phyloP scores from a whole-genome alignment of 2,329 filamentous ascomycete species.

The Trichoderma koningiopsis region DNA sequence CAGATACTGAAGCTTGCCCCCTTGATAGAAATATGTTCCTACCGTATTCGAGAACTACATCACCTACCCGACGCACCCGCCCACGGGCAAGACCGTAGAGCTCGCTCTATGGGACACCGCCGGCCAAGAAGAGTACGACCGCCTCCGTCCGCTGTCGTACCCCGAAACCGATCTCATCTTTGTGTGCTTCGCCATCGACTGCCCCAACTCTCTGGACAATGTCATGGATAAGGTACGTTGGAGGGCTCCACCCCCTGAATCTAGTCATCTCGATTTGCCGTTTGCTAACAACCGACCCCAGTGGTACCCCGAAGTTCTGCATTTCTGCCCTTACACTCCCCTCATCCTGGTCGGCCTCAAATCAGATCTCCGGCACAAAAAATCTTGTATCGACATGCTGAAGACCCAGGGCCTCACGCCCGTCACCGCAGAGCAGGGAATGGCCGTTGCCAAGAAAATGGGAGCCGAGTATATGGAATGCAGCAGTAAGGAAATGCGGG shows the following conservation, averaged over 20 bases:
- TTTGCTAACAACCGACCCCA: constrained; percentile 45
- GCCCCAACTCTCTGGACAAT: constrained; percentile 96
- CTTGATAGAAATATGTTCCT: constrained; percentile 93
- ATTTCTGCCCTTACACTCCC: constrained; percentile 97
- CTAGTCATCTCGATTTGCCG: neutral
- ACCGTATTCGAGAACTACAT: constrained; percentile 99
- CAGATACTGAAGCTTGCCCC: neutral
- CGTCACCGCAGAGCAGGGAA: constrained; percentile 87
- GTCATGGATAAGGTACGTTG: constrained; percentile 89
- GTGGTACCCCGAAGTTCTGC: constrained; percentile 99
- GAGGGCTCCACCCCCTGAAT: neutral
- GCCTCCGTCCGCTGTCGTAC: constrained; percentile 91
- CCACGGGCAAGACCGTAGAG: constrained; percentile 91
- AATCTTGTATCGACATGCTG: constrained; percentile 96
- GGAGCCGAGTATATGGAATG: constrained; percentile 95
- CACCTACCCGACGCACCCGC: constrained; percentile 87
- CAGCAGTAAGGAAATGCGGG: constrained; percentile 95
- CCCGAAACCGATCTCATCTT: constrained; percentile 97
- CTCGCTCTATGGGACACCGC: constrained; percentile 98
- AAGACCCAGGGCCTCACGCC: constrained; percentile 97
- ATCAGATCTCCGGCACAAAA: constrained; percentile 92
- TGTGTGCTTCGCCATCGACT: constrained; percentile 99
- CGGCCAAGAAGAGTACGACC: constrained; percentile 97
- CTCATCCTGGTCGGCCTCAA: constrained; percentile 95
- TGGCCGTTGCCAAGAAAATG: constrained; percentile 89